Evolutionary conservation across 345 rosid genomes (phyloP).

Genomic region (Pseudoturritis turrita): DNA sequence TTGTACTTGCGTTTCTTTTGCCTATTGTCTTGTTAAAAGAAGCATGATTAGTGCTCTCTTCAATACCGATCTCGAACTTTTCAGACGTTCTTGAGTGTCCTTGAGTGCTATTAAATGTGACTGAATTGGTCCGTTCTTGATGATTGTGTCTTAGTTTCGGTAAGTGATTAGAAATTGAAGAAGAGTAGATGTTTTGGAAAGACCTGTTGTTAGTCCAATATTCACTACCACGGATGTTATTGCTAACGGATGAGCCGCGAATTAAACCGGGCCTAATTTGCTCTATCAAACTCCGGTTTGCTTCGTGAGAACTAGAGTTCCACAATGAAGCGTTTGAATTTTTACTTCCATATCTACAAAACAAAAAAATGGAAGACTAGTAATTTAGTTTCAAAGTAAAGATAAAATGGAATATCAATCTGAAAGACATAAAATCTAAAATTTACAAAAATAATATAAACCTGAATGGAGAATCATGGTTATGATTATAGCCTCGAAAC

Average conservation of each 20-base stretch:
- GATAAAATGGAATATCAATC: background rate
- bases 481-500: constrained; percentile 49
- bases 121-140: constrained; percentile 10
- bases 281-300: constrained; percentile 38
- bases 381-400: background rate
- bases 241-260: constrained; percentile 30
- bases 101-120: constrained; percentile 21
- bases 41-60: constrained; percentile 22
- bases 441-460: constrained; percentile 3
- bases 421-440: background rate
- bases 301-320: constrained; percentile 43
- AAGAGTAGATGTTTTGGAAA: constrained; percentile 23
- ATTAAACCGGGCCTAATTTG: constrained; percentile 34
- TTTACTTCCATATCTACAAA: constrained; percentile 43
- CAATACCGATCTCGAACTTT: constrained; percentile 8
- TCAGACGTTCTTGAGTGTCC: constrained; percentile 16
- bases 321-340: constrained; percentile 39
- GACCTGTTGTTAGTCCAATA: constrained; percentile 20
- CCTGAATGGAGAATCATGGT: constrained; percentile 52
- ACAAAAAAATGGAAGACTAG: background rate
- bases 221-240: constrained; percentile 30
- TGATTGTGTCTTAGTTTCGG: constrained; percentile 14
- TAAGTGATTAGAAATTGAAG: constrained; percentile 14
- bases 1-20: constrained; percentile 42
- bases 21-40: constrained; percentile 9